Evolutionary conservation across 345 rosid species (phyloP), one percentile per base, ranked within the genome.

Genomic region (Pugionium dolabratum): DNA sequence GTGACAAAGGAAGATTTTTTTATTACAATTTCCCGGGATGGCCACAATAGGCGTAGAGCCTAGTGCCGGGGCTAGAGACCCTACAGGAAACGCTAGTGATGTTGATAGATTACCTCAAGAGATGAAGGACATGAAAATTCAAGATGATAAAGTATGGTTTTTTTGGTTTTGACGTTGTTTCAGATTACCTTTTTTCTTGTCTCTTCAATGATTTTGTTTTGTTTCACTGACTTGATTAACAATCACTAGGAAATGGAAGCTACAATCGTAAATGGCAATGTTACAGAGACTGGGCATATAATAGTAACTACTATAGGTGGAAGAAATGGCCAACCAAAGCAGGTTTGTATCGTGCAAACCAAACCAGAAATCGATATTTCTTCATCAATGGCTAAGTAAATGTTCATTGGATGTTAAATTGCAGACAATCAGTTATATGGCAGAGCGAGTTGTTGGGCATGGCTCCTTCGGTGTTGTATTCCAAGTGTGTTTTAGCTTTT

Each of bases 381-480:
- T 18, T 18, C 0, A 18, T 70, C 26, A 1, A 25, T 55, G n/a
- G 32, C 39, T 52, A 40, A 44, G 25, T 62, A 9, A 4, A 1
- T 54, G 18, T 32, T 64, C 67, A 9, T 61, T 36, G 71, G 25
- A 73, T 50, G 50, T 28, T 25, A 53, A 27, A 61, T 75, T 76
- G n/a, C 83, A 93, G 98, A 90, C 97, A 2, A 88, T 93, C 55
- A 93, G 18, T 18, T 18, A 18, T 18, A 18, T 18, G 18, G 18
- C 18, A 18, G 18, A 18, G 18, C 18, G 36, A 45, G 88, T 83
- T 71, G 96, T 94, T 62, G 99, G 99, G 18, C 94, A 88, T 6
- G 99, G 99, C 57, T 94, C 99, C 42, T 94, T 94, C 7, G 99
- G 99, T 3, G 90, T 94, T 80, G 99, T 94, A n/a, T 94, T 94